Evolutionary conservation across 2,329 filamentous ascomycete genomes (phyloP), one percentile per base, ranked within the genome.

Genomic region (Bipolaris cookei): DNA sequence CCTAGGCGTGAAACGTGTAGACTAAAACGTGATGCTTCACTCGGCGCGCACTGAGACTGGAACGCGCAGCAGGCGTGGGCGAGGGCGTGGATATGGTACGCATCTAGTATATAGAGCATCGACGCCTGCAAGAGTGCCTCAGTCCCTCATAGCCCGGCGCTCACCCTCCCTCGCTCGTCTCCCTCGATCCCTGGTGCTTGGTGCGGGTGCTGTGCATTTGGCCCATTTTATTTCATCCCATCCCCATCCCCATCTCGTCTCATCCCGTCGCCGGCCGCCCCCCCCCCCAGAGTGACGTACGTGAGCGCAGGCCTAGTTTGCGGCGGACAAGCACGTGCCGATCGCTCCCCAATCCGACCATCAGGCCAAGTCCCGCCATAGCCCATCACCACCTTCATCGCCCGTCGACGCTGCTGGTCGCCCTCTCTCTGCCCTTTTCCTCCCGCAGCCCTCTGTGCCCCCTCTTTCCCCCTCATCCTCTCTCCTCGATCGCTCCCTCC

Each of bases 401-500:
- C 60, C 53, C 60, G 58, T 57, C 53, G 45, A 53, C 54, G 37
- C 61, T 60, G 58, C 59, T 58, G 53, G 56, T 59, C 62, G n/a
- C 42, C 42, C n/a, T 44, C 42, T 32, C 62, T 62, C 56, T 51
- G 54, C 52, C 56, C 56, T 47, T 50, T 54, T 37, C 38, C 56
- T 50, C 49, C 56, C 42, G 56, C 51, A 62, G 60, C 57, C 64
- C 54, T 63, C 41, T 30, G 41, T 30, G 23, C 49, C 44, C 56
- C 49, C 54, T 52, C 51, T 59, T 59, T 54, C 64, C 56, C 62
- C 59, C 58, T 63, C 64, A 54, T 65, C 64, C 66, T 62, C 20
- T 30, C 25, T 43, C 54, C 62, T 61, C 69, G 51, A 71, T 72
- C 71, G 71, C 74, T 75, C 70, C 69, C 68, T 75, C 73, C 68